Base-by-base conservation (phyloP, 1,284 basidiomycete species). In the Mrakiaceae sp. region DNA sequence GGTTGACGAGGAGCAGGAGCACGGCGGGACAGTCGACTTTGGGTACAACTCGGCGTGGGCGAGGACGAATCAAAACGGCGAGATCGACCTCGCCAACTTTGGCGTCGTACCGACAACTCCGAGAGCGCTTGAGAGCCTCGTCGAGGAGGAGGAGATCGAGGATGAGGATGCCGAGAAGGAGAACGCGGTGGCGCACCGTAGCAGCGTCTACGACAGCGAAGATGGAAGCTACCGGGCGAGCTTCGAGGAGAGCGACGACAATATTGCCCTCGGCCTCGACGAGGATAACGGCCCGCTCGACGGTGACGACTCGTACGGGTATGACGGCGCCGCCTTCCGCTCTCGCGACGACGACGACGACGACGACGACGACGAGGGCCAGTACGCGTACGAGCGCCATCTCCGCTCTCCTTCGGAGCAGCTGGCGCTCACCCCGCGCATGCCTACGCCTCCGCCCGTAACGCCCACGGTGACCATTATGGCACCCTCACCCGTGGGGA, bases 161-260 rank as follows among this genome's bases (percentile, higher is more conserved):
- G 61, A 58, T 8, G 55, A 56, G 12, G 60, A 55, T 11, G 44
- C 51, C 12, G 43, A 39, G 2, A 11, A 14, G 40, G 16, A 27
- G 27, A 27, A 27, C 27, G 27, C 27, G 27, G 27, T 27, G 27
- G 27, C 27, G 27, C 27, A 27, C 27, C 27, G 27, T 27, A 27
- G 27, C 27, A 27, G 27, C 27, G 2, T 27, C 27, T 27, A 56
- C 39, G 46, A 59, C 55, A 42, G 43, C 55, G 43, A 47, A 5
- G 12, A 47, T 16, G 43, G 4, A 5, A 10, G 6, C 43, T 16
- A 46, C 44, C 60, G 12, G 60, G 43, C 60, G 50, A 58, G 53
- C 39, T 66, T 61, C 50, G 64, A 66, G 16, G 50, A 51, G 16
- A 61, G 59, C 43, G 64, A 66, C 50, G 64, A 66, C 64, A 66